A percentile compares a stretch with the other conserved stretches of the same genome.
These are phyloP conservation scores for Rosellinia necatrix DNA, from an alignment of 2,329 filamentous ascomycete genomes.

Conservation along the genomic window DNA sequence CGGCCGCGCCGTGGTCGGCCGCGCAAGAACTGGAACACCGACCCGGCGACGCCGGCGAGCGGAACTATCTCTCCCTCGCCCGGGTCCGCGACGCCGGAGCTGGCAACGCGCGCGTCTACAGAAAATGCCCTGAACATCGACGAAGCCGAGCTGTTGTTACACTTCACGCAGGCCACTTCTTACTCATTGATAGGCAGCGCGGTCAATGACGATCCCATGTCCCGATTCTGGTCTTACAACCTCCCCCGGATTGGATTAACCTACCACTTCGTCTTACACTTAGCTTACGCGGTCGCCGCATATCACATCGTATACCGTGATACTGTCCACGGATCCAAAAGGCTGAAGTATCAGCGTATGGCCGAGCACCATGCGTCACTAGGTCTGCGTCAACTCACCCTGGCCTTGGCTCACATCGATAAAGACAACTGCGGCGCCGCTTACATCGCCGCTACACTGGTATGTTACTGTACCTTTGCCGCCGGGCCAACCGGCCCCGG, in stretches of 20 bases:
- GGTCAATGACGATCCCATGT: background rate
- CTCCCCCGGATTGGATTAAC: slow-evolving; percentile 9
- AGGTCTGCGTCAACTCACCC: slow-evolving; percentile 3
- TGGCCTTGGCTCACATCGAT: background rate
- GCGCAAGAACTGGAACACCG: background rate
- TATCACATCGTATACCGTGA: slow-evolving; percentile 5
- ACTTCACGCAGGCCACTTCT: slow-evolving; percentile 7
- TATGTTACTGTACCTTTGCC: slow-evolving; percentile 13
- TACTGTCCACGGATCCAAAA: background rate
- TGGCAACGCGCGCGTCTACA: background rate
- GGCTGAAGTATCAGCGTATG: background rate
- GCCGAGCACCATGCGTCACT: slow-evolving; percentile 7
- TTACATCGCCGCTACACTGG: slow-evolving; percentile 7
- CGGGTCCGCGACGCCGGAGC: background rate
- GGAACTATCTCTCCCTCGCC: background rate
- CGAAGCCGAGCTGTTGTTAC: slow-evolving; percentile 10
- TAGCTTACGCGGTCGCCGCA: slow-evolving; percentile 9
- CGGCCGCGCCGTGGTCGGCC: slow-evolving; percentile 11
- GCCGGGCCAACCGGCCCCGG: background rate
- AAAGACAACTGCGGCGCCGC: slow-evolving; percentile 7
- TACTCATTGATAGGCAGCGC: background rate
- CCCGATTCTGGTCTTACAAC: slow-evolving; percentile 9
- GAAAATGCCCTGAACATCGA: background rate
- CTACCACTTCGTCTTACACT: slow-evolving; percentile 6
- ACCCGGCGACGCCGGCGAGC: background rate